Evolutionary conservation across 495 filamentous ascomycete genomes (phyloP), one percentile per base, ranked within the genome.

Genomic region (Bathelium albidoporum): DNA sequence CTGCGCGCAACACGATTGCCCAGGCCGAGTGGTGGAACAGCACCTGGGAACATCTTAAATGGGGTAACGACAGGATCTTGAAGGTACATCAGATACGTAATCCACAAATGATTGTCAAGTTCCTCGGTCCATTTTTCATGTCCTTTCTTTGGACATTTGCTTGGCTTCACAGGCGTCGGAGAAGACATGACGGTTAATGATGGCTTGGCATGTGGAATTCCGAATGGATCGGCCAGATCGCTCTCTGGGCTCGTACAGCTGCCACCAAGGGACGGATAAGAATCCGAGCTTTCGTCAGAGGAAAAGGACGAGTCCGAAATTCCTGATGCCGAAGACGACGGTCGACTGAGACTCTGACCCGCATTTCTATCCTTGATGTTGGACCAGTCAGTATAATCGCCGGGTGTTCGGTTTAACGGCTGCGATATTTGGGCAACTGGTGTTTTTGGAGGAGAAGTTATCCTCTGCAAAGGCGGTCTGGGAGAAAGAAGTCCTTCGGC

Each of bases 81-180:
- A 12, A 97, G 78, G 70, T 96, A 98, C 11, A 88, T 73, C 66
- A 89, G 78, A 71, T 96, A 97, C 1, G 89, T 91, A 36, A 88
- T 85, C 95, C 95, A 97, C 32, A 98, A 75, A 71, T 98, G 94
- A 39, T 87, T 85, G 74, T 92, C 91, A 90, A 95, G 95, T 22
- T 90, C 88, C 53, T 86, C 82, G 1, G 89, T 95, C 91, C 92
- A 98, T 28, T 70, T 69, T 20, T 72, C 36, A 32, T 74, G 68
- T 32, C 66, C 66, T 18, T 66, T 65, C 55, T 70, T 73, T 22
- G 67, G 31, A 32, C 69, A 71, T 59, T 70, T 73, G 31, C 28
- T 2, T 62, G 45, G 11, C 72, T 63, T 16, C 67, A 71, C 9
- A 29, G 49, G 49, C 26, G 49, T 28, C 4, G 49, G 75, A 74